Evolutionary conservation across 805 yeast species (phyloP), one percentile per base, ranked within the genome.

Genomic region (Blastobotrys terrestris): DNA sequence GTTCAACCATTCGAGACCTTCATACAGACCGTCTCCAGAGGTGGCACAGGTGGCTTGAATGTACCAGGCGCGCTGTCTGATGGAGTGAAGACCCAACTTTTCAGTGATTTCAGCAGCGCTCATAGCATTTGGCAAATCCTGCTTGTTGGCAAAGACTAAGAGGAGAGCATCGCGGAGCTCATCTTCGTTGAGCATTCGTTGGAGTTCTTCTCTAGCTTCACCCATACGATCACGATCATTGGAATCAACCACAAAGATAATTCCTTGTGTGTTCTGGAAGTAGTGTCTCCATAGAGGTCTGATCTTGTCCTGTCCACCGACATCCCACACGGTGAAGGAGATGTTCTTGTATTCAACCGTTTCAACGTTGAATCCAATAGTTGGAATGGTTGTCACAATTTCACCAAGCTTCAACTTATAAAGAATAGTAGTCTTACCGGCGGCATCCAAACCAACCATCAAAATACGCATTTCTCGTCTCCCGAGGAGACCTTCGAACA

Each of bases 231-330:
- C 95, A 78, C 97, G 87, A 76, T 92, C 98, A 77, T 91, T 90
- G 58, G 96, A 87, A 78, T 92, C 98, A 64, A 92, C 96, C 59
- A 92, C 98, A 71, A 91, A 92, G 72, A 92, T 91, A 70, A 92
- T 88, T 78, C 97, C 97, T 76, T 92, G 97, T 57, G 97, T 90
- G 81, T 92, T 92, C 77, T 92, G 96, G 87, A 84, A 92, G 74
- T 92, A 92, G 76, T 92, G 95, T 83, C 97, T 87, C 98, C 98
- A 92, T 74, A 92, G 79, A 55, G 98, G 97, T 78, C 98, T 87
- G 69, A 92, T 92, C 77, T 91, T 91, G 75, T 90, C 97, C 79
- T 92, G 98, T 82, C 98, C 98, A 86, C 98, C 98, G 65, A 91
- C 97, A 82, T 92, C 98, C 98, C 97, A 90, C 60, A 90, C 97